Percentiles rank a stretch among this genome's conserved stretches.
phyloP scores from a whole-genome alignment of 805 yeast species.

The Scheffersomyces amazonensis region DNA sequence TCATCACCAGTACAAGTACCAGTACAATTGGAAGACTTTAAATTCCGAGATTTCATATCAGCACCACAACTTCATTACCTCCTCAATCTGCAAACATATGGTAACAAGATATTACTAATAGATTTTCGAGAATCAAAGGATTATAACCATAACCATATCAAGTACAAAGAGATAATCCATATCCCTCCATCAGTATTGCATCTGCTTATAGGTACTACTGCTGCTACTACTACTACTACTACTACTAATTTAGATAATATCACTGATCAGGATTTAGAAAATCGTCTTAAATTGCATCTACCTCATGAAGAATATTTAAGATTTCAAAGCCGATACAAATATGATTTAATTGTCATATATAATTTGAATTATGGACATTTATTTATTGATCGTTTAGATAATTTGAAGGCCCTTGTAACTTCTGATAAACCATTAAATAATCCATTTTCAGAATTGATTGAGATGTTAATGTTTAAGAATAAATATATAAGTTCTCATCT shows the following conservation, averaged over 20 bases:
- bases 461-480: constrained; percentile 26
- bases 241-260: constrained; percentile 32
- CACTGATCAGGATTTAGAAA: constrained; percentile 66
- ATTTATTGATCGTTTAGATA: constrained; percentile 26
- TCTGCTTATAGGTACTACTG: constrained; percentile 33
- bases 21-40: constrained; percentile 3
- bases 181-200: constrained; percentile 57
- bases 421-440: constrained; percentile 44
- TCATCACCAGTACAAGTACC: not conserved
- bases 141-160: constrained; percentile 63
- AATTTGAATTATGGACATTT: constrained; percentile 43
- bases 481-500: constrained; percentile 32
- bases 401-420: constrained; percentile 33
- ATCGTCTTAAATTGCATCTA: constrained; percentile 52
- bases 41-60: constrained; percentile 11
- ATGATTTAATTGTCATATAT: constrained; percentile 64
- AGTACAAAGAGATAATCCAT: constrained; percentile 57
- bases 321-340: constrained; percentile 53
- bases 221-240: too few species aligned
- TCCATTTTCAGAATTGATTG: constrained; percentile 52
- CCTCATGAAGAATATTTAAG: constrained; percentile 52
- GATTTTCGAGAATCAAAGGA: constrained; percentile 67
- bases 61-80: constrained; percentile 16
- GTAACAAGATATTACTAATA: constrained; percentile 47
- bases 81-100: not conserved